Conservation (phyloP, 108 stramenopile species). For the Skeletonema grethae region DNA sequence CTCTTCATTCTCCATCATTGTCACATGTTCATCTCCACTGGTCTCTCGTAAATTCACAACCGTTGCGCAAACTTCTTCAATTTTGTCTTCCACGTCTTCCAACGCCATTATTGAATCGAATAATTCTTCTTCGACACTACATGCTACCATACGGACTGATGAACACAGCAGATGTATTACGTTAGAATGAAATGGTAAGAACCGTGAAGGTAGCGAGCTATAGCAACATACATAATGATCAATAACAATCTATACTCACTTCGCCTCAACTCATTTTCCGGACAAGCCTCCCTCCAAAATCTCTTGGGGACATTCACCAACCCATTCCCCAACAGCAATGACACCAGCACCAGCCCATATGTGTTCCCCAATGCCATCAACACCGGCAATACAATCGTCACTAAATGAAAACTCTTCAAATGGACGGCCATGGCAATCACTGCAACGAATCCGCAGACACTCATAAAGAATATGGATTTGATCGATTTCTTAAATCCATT, state of each 20-base stretch:
- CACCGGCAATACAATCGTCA: constrained; percentile 50
- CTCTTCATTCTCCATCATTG: constrained; percentile 17
- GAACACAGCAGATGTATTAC: not conserved
- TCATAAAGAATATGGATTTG: constrained; percentile 19
- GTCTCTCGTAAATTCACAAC: constrained; percentile 26
- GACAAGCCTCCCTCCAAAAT: constrained; percentile 65
- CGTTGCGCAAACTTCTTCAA: constrained; percentile 45
- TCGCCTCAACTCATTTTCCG: constrained; percentile 61
- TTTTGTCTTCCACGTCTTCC: constrained; percentile 58
- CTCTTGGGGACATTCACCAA: constrained; percentile 76
- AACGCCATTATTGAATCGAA: constrained; percentile 68
- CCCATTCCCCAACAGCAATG: constrained; percentile 78
- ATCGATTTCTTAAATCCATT: constrained; percentile 52
- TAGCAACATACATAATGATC: not conserved
- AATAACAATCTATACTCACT: not conserved
- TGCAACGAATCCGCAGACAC: constrained; percentile 23
- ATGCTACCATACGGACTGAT: constrained; percentile 52
- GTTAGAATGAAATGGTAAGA: not conserved
- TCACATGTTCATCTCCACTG: not conserved
- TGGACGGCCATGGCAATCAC: constrained; percentile 49
- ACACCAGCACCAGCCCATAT: constrained; percentile 81
- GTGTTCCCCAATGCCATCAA: constrained; percentile 87
- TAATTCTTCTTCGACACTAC: constrained; percentile 58
- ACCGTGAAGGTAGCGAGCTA: no score
- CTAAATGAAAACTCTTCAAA: constrained; percentile 33